These are phyloP conservation scores for Cordyceps pruinosa DNA, from an alignment of 2,329 filamentous ascomycete species.

Conservation along the genomic window DNA sequence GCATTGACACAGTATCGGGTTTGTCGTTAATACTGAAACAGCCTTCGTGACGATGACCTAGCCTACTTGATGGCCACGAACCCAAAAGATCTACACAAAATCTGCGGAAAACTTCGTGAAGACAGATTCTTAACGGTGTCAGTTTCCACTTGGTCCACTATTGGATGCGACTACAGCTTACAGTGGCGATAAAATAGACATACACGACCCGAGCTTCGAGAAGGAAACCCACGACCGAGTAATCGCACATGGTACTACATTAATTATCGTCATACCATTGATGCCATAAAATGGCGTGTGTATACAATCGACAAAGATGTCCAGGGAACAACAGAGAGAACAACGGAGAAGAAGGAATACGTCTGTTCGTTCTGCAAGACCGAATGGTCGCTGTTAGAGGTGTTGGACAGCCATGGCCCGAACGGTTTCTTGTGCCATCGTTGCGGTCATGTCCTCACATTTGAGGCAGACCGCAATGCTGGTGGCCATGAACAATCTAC, in stretches of 20 bases:
- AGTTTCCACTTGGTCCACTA: conserved; percentile 18
- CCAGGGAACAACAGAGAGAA: conserved; percentile 73
- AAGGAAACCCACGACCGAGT: conserved; percentile 73
- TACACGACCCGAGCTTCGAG: conserved; percentile 62
- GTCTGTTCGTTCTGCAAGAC: conserved; percentile 74
- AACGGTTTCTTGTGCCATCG: conserved; percentile 76
- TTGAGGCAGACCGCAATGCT: conserved; percentile 59
- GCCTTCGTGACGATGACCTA: conserved; percentile 82
- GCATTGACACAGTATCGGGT: conserved; percentile 33
- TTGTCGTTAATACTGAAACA: conserved; percentile 28
- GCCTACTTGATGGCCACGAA: conserved; percentile 83
- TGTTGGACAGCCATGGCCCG: conserved; percentile 66
- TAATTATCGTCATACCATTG: conserved; percentile 87
- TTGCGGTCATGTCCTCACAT: conserved; percentile 59
- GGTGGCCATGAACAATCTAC: conserved; percentile 68
- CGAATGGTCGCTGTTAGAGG: conserved; percentile 86
- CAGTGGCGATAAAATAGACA: conserved; percentile 42
- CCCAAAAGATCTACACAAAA: conserved; percentile 83
- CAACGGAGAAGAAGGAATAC: conserved; percentile 85
- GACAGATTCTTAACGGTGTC: conserved; percentile 81
- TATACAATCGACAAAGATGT: conserved; percentile 84
- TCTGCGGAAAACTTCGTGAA: conserved; percentile 77
- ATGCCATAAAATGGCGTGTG: conserved; percentile 92
- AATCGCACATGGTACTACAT: conserved; percentile 96
- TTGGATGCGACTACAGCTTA: background rate